phyloP scores from a whole-genome alignment of 768 basidiomycete species.

The Rubroboletus satanas region DNA sequence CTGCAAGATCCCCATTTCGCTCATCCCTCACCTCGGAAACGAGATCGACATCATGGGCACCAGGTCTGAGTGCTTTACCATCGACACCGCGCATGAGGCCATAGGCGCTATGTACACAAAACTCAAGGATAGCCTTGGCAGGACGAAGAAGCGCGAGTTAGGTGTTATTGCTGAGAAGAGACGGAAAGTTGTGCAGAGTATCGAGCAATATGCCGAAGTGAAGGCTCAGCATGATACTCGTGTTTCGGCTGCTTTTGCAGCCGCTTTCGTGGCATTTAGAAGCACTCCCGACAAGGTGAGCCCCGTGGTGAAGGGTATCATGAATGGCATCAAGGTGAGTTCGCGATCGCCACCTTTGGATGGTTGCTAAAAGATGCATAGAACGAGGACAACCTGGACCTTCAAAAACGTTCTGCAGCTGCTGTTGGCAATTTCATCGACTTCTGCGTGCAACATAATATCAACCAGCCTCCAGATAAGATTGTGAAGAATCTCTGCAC shows the following conservation, averaged over 20 bases:
- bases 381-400: conserved; percentile 85
- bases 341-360: not conserved
- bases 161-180: conserved; percentile 75
- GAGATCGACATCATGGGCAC: conserved; percentile 74
- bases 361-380: conserved; percentile 29
- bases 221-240: conserved; percentile 86
- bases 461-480: conserved; percentile 87
- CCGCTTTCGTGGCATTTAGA: conserved; percentile 84
- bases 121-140: conserved; percentile 70
- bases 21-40: conserved; percentile 73
- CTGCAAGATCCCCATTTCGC: conserved; percentile 77
- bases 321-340: conserved; percentile 93
- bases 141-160: conserved; percentile 76
- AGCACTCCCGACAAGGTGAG: conserved; percentile 90
- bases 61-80: conserved; percentile 66
- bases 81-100: conserved; percentile 69
- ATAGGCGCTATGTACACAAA: conserved; percentile 67
- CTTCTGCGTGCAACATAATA: conserved; percentile 70
- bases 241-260: conserved; percentile 85
- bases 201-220: conserved; percentile 76
- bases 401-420: conserved; percentile 83
- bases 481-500: conserved; percentile 96
- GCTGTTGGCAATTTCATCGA: conserved; percentile 87
- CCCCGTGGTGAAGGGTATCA: conserved; percentile 93
- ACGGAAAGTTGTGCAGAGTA: conserved; percentile 57